These are phyloP conservation scores for Hyphodiscus hymeniophilus DNA, from an alignment of 495 filamentous ascomycete species.

Conservation along the genomic window DNA sequence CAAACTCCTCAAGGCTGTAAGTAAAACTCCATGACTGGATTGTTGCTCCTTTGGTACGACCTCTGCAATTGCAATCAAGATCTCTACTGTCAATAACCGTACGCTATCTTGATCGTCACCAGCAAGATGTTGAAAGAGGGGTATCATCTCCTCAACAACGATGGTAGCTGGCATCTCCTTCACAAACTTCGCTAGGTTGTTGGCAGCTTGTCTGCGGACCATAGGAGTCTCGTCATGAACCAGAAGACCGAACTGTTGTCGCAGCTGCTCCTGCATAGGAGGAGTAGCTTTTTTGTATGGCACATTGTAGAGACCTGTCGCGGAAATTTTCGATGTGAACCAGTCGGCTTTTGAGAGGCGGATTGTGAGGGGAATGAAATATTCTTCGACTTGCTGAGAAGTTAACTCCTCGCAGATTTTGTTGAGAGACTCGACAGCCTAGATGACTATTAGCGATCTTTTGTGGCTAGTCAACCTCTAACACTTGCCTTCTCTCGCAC, in stretches of 20 bases:
- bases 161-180: conserved; percentile 87
- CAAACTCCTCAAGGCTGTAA: conserved; percentile 81
- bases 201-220: conserved; percentile 93
- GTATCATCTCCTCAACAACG: conserved; percentile 97
- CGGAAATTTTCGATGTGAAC: conserved; percentile 99
- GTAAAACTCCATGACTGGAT: conserved; percentile 84
- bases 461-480: conserved; percentile 3
- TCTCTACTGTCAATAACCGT: conserved; percentile 88
- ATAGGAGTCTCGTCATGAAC: conserved; percentile 99
- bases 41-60: conserved; percentile 97
- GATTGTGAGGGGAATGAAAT: conserved; percentile 88
- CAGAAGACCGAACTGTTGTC: conserved; percentile 81
- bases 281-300: conserved; percentile 85
- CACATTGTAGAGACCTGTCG: conserved; percentile 84
- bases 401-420: conserved; percentile 94
- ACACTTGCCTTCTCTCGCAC: conserved; percentile 84
- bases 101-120: conserved; percentile 97
- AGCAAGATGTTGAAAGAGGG: conserved; percentile 93
- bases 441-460: conserved; percentile 12
- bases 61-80: conserved; percentile 93
- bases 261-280: conserved; percentile 76
- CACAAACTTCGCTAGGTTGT: conserved; percentile 94
- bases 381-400: conserved; percentile 86
- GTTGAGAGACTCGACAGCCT: conserved; percentile 98
- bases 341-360: conserved; percentile 98